Evolutionary conservation across 257 asterid genomes (phyloP).

Genomic region (Nicotiana tomentosiformis): DNA sequence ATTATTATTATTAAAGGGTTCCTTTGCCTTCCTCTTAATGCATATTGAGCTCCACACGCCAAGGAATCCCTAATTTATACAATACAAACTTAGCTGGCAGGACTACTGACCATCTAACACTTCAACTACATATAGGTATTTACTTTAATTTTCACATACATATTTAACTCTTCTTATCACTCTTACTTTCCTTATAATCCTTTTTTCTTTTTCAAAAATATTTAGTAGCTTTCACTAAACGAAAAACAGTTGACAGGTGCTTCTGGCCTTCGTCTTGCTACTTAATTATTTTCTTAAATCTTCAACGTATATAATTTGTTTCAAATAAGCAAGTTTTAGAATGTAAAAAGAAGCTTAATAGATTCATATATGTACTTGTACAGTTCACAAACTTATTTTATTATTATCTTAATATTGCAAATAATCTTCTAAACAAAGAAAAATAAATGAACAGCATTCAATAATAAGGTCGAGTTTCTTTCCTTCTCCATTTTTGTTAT

Average conservation of each 20-base stretch:
- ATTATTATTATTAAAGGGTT: slow-evolving; percentile 17
- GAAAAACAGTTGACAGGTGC: neutral
- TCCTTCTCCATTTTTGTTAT: no score
- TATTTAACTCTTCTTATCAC: slow-evolving; percentile 4
- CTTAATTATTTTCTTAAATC: neutral
- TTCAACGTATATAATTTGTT: no score
- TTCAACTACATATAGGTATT: slow-evolving; percentile 6
- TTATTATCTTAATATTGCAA: neutral
- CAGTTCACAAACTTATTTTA: neutral
- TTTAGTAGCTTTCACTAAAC: neutral
- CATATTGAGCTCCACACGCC: slow-evolving; percentile 35
- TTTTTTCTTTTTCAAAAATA: neutral
- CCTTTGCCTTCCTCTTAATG: slow-evolving; percentile 18
- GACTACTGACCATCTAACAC: slow-evolving; percentile 24
- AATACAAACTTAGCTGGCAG: slow-evolving; percentile 18
- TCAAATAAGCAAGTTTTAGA: neutral
- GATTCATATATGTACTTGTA: neutral
- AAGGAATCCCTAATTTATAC: slow-evolving; percentile 23
- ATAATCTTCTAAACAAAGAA: neutral
- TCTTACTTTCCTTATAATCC: neutral
- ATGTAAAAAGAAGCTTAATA: neutral
- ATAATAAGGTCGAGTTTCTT: neutral
- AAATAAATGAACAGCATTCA: neutral
- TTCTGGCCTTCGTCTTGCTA: neutral
- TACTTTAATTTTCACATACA: neutral